phyloP scores from a whole-genome alignment of 257 asterid species.

The Solanum sitiens region DNA sequence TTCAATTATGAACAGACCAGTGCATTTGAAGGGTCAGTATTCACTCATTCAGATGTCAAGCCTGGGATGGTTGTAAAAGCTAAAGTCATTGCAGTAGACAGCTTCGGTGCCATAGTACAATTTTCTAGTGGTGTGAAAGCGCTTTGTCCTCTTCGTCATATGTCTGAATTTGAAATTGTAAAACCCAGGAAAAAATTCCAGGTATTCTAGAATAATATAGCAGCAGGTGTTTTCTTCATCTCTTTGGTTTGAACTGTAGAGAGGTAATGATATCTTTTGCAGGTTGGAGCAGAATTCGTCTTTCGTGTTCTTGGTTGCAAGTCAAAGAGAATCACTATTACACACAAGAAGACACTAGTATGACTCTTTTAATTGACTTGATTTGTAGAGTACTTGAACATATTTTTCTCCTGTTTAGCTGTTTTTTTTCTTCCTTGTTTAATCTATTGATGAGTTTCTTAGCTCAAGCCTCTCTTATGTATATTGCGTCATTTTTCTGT shows the following conservation, averaged over 20 bases:
- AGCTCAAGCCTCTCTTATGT: background rate
- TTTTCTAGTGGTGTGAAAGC: slow-evolving; percentile 89
- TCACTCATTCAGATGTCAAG: slow-evolving; percentile 93
- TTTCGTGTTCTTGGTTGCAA: slow-evolving; percentile 97
- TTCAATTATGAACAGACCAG: slow-evolving; percentile 51
- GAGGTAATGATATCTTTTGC: slow-evolving; percentile 21
- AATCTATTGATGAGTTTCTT: background rate
- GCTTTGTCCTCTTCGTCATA: slow-evolving; percentile 98
- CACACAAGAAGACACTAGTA: slow-evolving; percentile 97
- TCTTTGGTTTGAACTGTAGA: background rate
- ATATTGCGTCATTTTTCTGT: background rate
- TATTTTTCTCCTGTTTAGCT: background rate
- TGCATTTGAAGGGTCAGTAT: slow-evolving; percentile 83
- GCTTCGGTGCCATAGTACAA: slow-evolving; percentile 89
- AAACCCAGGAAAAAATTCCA: slow-evolving; percentile 94
- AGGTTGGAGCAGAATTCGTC: slow-evolving; percentile 77
- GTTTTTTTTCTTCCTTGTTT: background rate
- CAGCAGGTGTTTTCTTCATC: slow-evolving; percentile 3
- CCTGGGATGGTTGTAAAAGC: slow-evolving; percentile 99
- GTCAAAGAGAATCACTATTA: slow-evolving; percentile 93
- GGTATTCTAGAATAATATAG: slow-evolving; percentile 37
- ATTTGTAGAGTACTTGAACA: background rate
- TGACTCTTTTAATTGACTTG: slow-evolving; percentile 12
- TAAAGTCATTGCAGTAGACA: slow-evolving; percentile 67
- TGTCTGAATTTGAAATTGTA: slow-evolving; percentile 92